Conservation (phyloP, 371 early-diverging fungal species). For the Smittium culicis region DNA sequence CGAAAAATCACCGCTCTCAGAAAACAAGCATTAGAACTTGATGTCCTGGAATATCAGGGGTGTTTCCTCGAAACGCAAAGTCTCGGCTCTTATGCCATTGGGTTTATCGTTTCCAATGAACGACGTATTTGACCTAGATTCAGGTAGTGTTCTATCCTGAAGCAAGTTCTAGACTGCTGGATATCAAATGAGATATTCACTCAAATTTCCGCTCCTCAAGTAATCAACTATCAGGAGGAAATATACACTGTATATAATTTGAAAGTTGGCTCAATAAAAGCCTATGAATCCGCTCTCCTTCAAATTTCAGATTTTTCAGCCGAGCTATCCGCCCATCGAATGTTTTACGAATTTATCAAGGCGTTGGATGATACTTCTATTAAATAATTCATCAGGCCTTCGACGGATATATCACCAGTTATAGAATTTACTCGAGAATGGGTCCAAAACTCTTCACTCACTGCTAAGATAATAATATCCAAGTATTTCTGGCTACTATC, state of each 20-base stretch:
- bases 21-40: not conserved
- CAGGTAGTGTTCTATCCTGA: not conserved
- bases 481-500: not conserved
- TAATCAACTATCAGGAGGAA: not conserved
- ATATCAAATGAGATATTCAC: not conserved
- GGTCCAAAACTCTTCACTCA: not conserved
- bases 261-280: not conserved
- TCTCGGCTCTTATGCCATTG: not conserved
- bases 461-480: not conserved
- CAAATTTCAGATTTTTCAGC: not conserved
- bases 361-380: not conserved
- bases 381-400: not conserved
- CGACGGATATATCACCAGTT: not conserved
- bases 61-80: not conserved
- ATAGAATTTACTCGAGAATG: not conserved
- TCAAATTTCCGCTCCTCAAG: not conserved
- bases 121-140: not conserved
- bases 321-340: not conserved
- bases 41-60: not conserved
- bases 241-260: not conserved
- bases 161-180: not conserved
- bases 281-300: not conserved
- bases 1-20: not conserved
- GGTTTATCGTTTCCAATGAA: not conserved
- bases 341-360: not conserved